Percentiles rank a stretch among this genome's conserved stretches.
These are phyloP conservation scores for Pterulicium gracile DNA, from an alignment of 1,284 basidiomycete species.

Conservation along the genomic window DNA sequence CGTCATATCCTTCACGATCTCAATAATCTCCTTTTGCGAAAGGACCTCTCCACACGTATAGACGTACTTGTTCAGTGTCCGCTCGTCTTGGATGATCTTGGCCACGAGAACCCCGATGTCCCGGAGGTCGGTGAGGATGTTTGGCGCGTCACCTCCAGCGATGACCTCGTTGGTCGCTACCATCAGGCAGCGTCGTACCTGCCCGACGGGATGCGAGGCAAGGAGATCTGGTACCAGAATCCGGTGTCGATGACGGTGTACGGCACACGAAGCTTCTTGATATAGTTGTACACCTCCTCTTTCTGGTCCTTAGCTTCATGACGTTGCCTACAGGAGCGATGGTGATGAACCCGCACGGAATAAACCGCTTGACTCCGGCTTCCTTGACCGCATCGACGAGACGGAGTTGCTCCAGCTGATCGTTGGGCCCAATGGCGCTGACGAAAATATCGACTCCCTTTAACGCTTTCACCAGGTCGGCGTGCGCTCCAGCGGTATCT, in stretches of 20 bases:
- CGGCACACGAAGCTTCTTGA: constrained; percentile 5
- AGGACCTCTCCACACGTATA: constrained; percentile 9
- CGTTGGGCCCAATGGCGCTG: constrained; percentile 3
- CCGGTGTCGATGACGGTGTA: constrained; percentile 12
- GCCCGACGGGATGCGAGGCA: constrained; percentile 4
- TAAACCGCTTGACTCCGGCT: too few species aligned
- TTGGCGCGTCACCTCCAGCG: constrained; percentile 6
- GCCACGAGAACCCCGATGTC: constrained; percentile 11
- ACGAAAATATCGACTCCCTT: constrained; percentile 8
- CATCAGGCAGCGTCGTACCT: too few species aligned
- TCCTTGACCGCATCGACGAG: constrained; percentile 8
- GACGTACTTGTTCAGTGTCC: constrained; percentile 13
- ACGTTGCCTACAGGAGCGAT: constrained; percentile 2
- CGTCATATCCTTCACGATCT: constrained; percentile 6
- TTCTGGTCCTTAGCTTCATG: constrained; percentile 5
- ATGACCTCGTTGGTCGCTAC: constrained; percentile 3
- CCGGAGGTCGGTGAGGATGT: constrained; percentile 7
- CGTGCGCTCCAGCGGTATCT: too few species aligned
- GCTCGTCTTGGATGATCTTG: constrained; percentile 11
- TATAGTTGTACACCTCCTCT: constrained; percentile 8
- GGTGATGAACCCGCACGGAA: constrained; percentile 2
- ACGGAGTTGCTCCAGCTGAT: constrained; percentile 4
- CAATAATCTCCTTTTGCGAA: constrained; percentile 9
- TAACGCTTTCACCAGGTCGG: background rate
- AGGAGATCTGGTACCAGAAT: constrained; percentile 8